Conservation (phyloP, 1,284 basidiomycete species). For the Leccinum ponderosum region DNA sequence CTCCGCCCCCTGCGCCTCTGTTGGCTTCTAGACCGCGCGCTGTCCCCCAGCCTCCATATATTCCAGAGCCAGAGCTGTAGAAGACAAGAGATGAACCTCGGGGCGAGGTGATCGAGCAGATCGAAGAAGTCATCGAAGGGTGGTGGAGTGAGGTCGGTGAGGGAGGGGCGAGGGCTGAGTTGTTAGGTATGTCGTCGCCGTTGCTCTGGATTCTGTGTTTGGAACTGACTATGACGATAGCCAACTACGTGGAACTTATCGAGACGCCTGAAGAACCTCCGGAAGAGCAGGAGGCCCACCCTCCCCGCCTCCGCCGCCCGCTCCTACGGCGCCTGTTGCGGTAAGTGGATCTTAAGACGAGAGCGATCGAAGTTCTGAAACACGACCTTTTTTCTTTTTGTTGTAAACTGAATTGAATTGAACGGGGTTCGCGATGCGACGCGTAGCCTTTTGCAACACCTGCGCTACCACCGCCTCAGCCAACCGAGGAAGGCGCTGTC, state of each 20-base stretch:
- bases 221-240: constrained; percentile 34
- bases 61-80: constrained; percentile 43
- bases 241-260: constrained; percentile 82
- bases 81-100: constrained; percentile 85
- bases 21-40: constrained; percentile 25
- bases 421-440: constrained; percentile 23
- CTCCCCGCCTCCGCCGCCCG: constrained; percentile 47
- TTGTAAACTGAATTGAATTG: background rate
- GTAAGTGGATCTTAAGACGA: constrained; percentile 16
- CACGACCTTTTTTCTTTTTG: background rate
- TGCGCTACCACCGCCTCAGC: constrained; percentile 38
- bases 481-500: constrained; percentile 54
- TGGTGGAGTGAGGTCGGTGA: constrained; percentile 82
- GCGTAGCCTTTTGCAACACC: constrained; percentile 43
- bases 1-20: constrained; percentile 37
- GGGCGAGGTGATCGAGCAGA: constrained; percentile 79
- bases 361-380: too few relatives aligned
- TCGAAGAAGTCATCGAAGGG: constrained; percentile 82
- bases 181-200: constrained; percentile 57
- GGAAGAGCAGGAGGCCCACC: constrained; percentile 34
- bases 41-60: constrained; percentile 35
- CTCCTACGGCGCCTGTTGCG: constrained; percentile 45
- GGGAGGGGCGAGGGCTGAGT: constrained; percentile 61
- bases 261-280: constrained; percentile 44
- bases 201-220: background rate